Evolutionary conservation across 23 red algal genomes (phyloP).

Genomic region (Chondrus crispus): DNA sequence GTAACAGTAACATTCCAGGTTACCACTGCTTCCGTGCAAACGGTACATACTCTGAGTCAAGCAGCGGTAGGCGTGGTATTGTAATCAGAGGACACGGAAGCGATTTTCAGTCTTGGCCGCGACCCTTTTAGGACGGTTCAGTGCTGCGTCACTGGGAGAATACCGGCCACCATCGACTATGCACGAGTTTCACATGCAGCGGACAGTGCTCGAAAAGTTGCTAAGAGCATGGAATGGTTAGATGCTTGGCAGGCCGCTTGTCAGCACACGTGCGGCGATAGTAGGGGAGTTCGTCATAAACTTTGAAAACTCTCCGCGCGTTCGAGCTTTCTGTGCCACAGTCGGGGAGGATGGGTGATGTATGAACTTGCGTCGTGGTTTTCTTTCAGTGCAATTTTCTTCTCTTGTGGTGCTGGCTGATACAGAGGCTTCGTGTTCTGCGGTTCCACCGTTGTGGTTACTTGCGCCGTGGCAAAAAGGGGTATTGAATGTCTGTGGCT

Average conservation of each 20-base stretch:
- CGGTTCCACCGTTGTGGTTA: no score
- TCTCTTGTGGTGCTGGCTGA: not conserved
- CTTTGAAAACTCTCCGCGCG: conserved; percentile 12
- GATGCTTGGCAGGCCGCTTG: conserved; percentile 52
- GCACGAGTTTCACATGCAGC: conserved; percentile 65
- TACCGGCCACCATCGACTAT: conserved; percentile 60
- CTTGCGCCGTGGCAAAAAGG: no score
- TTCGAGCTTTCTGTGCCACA: conserved; percentile 16
- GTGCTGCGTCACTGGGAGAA: conserved; percentile 26
- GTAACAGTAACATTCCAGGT: conserved; percentile 81
- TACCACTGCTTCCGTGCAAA: conserved; percentile 38
- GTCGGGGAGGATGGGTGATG: conserved; percentile 52
- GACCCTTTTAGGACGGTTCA: conserved; percentile 22
- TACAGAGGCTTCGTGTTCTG: not conserved
- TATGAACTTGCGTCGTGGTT: conserved; percentile 3
- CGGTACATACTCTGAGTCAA: conserved; percentile 79
- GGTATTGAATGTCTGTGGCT: no score
- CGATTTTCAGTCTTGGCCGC: conserved; percentile 54
- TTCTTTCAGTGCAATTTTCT: conserved; percentile 1
- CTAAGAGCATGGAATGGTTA: conserved; percentile 83
- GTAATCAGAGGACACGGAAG: conserved; percentile 83
- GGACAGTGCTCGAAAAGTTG: conserved; percentile 57
- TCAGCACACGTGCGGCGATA: conserved; percentile 30
- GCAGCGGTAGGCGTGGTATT: conserved; percentile 77
- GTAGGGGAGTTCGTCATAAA: conserved; percentile 23